These are phyloP conservation scores for Orbilia blumenaviensis DNA, from an alignment of 2,329 filamentous ascomycete genomes.

Conservation along the genomic window DNA sequence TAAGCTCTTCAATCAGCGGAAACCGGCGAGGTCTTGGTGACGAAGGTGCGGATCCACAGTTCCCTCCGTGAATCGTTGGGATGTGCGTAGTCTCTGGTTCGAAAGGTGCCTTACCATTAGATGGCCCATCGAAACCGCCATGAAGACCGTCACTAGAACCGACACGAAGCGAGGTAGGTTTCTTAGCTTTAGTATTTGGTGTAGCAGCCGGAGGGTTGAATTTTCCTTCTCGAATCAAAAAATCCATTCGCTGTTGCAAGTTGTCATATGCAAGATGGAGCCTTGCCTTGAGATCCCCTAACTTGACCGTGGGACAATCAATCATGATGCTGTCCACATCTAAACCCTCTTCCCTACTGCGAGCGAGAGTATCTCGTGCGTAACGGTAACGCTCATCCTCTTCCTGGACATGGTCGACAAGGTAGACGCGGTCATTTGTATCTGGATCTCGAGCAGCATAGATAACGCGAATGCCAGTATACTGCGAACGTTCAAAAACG, in stretches of 20 bases:
- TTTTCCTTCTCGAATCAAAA: neutral
- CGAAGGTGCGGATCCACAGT: neutral
- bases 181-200: neutral
- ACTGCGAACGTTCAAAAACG: conserved; percentile 15
- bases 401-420: conserved; percentile 19
- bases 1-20: neutral
- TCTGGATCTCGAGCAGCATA: conserved; percentile 12
- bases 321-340: neutral
- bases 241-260: neutral
- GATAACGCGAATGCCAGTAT: conserved; percentile 10
- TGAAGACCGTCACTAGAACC: neutral
- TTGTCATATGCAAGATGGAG: conserved; percentile 23
- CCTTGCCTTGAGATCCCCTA: neutral
- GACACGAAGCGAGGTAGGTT: neutral
- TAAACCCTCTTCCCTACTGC: neutral
- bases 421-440: neutral
- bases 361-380: neutral
- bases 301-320: neutral
- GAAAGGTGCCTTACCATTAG: neutral
- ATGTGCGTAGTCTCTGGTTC: neutral
- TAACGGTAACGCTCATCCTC: conserved; percentile 22
- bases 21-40: neutral
- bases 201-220: neutral
- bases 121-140: neutral
- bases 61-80: neutral